Evolutionary conservation across 768 basidiomycete species (phyloP), one percentile per base, ranked within the genome.

Genomic region (Phylloporus rhodoxanthus): DNA sequence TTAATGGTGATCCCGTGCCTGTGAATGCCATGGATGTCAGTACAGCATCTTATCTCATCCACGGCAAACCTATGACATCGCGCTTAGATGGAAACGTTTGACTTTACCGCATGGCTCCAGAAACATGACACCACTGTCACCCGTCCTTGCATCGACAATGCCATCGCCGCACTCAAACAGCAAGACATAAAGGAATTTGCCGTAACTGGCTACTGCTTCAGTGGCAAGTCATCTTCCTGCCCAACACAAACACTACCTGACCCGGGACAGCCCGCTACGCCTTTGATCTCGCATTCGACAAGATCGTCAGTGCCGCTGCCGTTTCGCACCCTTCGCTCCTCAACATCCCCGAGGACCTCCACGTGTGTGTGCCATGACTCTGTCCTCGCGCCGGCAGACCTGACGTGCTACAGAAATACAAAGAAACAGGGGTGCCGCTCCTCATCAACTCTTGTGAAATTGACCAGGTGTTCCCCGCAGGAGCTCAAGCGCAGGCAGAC

Each of bases 321-420:
- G 71, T 75, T 45, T 64, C 77, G 0, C 85, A 87, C 67, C 85
- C 84, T 11, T 83, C 85, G 0, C 70, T 80, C n/a, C 71, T 86
- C 43, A 47, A 78, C 33, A 51, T 76, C 30, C 81, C 83, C 14
- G 70, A 63, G 0, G 86, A 87, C 66, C 70, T 87, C 34, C 74
- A 85, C 30, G 30, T 32, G 5, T 32, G 5, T 32, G 30, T 32
- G 30, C 15, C 13, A 15, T 5, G 26, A 28, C n/a, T n/a, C n/a
- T 5, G 30, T 14, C 30, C 70, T 15, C 26, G 9, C 26, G 8
- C 26, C 23, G 36, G 25, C 51, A 80, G 81, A 79, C 73, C 75
- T 78, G 61, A 51, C 64, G 34, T 14, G 51, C 57, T 1, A 57
- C 80, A 39, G 73, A 73, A 46, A 75, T 72, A 5, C 25, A 26